phyloP scores from a whole-genome alignment of 805 yeast genomes.

The Wickerhamomyces hampshirensis region DNA sequence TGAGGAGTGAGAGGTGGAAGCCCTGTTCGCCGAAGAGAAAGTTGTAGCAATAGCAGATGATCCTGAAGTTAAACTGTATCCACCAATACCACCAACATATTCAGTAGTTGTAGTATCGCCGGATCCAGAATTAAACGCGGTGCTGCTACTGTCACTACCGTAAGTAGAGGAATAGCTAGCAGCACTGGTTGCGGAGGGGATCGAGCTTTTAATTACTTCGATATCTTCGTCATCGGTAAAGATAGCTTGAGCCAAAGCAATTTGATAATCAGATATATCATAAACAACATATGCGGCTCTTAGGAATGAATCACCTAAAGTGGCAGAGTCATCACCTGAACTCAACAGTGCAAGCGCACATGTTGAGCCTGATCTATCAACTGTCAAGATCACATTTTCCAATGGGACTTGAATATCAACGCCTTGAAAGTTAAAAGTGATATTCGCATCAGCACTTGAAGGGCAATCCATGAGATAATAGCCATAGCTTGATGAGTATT shows the following conservation, averaged over 20 bases:
- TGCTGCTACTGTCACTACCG: slow-evolving; percentile 1
- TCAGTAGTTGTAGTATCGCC: slow-evolving; percentile 6
- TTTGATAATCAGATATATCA: slow-evolving; percentile 41
- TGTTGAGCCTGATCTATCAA: slow-evolving; percentile 19
- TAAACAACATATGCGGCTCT: slow-evolving; percentile 49
- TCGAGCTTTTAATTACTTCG: slow-evolving; percentile 37
- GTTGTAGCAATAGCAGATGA: not conserved
- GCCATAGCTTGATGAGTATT: slow-evolving; percentile 35
- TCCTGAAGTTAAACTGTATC: not conserved
- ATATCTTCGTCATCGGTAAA: slow-evolving; percentile 33
- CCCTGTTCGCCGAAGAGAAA: not conserved
- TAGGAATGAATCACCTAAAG: slow-evolving; percentile 52
- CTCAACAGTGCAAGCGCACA: slow-evolving; percentile 43
- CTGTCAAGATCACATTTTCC: slow-evolving; percentile 26
- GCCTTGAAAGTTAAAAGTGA: slow-evolving; percentile 49
- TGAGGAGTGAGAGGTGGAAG: slow-evolving; percentile 2
- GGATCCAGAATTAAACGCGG: slow-evolving; percentile 10
- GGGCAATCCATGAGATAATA: slow-evolving; percentile 45
- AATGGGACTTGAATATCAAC: slow-evolving; percentile 48
- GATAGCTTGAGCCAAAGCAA: slow-evolving; percentile 45
- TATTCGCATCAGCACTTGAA: slow-evolving; percentile 9
- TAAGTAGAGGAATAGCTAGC: slow-evolving; percentile 40
- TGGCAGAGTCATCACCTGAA: slow-evolving; percentile 31
- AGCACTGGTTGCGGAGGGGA: slow-evolving; percentile 51
- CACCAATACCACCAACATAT: slow-evolving; percentile 7